phyloP scores from a whole-genome alignment of 1,139 yeast species.

The Candida tropicalis region DNA sequence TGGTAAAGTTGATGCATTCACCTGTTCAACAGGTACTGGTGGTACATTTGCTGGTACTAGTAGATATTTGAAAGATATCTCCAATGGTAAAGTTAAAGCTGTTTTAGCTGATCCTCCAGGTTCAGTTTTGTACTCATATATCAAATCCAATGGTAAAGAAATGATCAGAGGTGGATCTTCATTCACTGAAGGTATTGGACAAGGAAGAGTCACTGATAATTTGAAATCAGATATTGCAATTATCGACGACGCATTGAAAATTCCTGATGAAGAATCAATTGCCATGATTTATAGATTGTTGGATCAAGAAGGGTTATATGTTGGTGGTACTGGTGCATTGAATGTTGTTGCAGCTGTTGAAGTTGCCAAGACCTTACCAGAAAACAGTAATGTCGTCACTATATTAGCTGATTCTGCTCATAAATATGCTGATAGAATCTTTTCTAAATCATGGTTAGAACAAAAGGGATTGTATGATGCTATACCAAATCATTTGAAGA shows the following conservation, averaged over 20 bases:
- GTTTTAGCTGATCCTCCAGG: slow-evolving; percentile 95
- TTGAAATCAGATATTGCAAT: slow-evolving; percentile 68
- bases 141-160: slow-evolving; percentile 64
- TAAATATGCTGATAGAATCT: slow-evolving; percentile 79
- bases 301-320: slow-evolving; percentile 86
- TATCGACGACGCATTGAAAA: slow-evolving; percentile 73
- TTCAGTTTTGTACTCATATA: slow-evolving; percentile 76
- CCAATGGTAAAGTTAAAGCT: slow-evolving; percentile 58
- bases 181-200: slow-evolving; percentile 95
- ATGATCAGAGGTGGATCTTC: slow-evolving; percentile 75
- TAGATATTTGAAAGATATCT: slow-evolving; percentile 68
- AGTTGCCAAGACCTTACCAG: slow-evolving; percentile 75
- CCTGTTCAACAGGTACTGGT: slow-evolving; percentile 90
- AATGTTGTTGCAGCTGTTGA: slow-evolving; percentile 82
- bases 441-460: slow-evolving; percentile 76
- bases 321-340: slow-evolving; percentile 88
- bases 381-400: slow-evolving; percentile 81
- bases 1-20: slow-evolving; percentile 81
- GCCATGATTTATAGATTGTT: slow-evolving; percentile 79
- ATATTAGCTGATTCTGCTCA: slow-evolving; percentile 87
- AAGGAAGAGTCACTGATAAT: slow-evolving; percentile 87
- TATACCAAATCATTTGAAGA: slow-evolving; percentile 70
- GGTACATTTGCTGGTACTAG: slow-evolving; percentile 88
- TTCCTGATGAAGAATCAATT: slow-evolving; percentile 76
- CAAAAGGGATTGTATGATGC: slow-evolving; percentile 64